Evolutionary conservation across 2,329 filamentous ascomycete species (phyloP).

Genomic region (Claviceps fusiformis): DNA sequence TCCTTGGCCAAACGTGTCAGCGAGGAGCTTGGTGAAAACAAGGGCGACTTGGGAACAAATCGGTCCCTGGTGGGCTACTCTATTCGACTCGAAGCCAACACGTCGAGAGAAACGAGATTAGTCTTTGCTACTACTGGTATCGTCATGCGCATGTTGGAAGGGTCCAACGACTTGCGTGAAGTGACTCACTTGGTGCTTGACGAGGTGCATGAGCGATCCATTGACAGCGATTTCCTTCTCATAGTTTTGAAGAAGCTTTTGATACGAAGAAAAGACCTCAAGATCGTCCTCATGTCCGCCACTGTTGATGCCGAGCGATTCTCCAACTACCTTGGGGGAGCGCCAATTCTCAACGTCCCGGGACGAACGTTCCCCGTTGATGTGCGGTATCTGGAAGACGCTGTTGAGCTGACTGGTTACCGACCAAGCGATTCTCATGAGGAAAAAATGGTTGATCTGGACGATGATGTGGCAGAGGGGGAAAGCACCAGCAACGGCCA

Average conservation of each 20-base stretch:
- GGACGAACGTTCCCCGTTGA: conserved; percentile 88
- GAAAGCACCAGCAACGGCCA: conserved; percentile 30
- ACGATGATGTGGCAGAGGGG: conserved; percentile 43
- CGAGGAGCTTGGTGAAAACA: conserved; percentile 81
- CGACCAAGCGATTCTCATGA: conserved; percentile 29
- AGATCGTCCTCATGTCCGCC: conserved; percentile 93
- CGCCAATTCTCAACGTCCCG: conserved; percentile 79
- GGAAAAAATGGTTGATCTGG: conserved; percentile 46
- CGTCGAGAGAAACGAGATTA: conserved; percentile 65
- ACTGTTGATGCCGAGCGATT: conserved; percentile 90
- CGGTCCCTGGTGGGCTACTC: conserved; percentile 87
- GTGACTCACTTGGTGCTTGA: conserved; percentile 94
- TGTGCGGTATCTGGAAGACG: conserved; percentile 82
- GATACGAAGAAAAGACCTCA: conserved; percentile 63
- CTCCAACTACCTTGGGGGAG: conserved; percentile 72
- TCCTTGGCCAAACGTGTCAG: conserved; percentile 87
- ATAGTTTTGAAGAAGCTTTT: conserved; percentile 82
- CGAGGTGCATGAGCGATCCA: conserved; percentile 90
- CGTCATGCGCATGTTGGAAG: conserved; percentile 95
- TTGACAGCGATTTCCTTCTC: conserved; percentile 91
- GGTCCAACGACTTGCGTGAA: conserved; percentile 70
- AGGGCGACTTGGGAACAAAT: conserved; percentile 65
- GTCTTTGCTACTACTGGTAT: conserved; percentile 87
- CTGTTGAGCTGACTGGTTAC: conserved; percentile 75
- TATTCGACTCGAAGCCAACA: conserved; percentile 83